phyloP scores from a whole-genome alignment of 2,329 filamentous ascomycete genomes.

The Magnaporthiopsis poae region DNA sequence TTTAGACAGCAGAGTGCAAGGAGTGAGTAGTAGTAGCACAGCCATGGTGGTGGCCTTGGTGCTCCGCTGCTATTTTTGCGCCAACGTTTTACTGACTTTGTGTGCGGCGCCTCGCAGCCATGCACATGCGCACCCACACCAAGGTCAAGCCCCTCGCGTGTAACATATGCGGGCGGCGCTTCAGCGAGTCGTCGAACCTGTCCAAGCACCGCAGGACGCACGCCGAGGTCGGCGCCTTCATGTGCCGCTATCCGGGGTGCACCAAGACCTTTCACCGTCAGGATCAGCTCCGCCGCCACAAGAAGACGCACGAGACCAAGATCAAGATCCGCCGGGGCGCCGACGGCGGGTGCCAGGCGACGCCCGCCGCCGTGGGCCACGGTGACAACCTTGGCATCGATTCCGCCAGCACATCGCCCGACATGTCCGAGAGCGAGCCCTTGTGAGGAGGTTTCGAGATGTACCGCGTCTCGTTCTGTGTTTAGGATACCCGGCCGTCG shows the following conservation, averaged over 20 bases:
- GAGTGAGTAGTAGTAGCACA: constrained; percentile 34
- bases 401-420: constrained; percentile 6
- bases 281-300: constrained; percentile 51
- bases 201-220: constrained; percentile 58
- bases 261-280: constrained; percentile 48
- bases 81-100: background rate
- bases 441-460: background rate
- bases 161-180: constrained; percentile 47
- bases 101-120: constrained; percentile 34
- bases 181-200: constrained; percentile 57
- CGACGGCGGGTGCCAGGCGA: background rate
- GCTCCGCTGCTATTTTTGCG: background rate
- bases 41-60: background rate
- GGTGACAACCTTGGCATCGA: background rate
- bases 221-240: constrained; percentile 39
- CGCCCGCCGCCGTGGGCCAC: constrained; percentile 1
- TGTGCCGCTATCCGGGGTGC: constrained; percentile 39
- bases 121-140: constrained; percentile 57
- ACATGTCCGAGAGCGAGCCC: constrained; percentile 2
- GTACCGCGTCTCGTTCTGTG: background rate
- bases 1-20: constrained; percentile 61
- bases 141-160: constrained; percentile 54
- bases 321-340: background rate
- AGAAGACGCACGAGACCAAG: constrained; percentile 22
- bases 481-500: background rate